Percentiles rank a stretch among this genome's conserved stretches.
phyloP scores from a whole-genome alignment of 495 filamentous ascomycete species.

The Cenococcum geophilum region DNA sequence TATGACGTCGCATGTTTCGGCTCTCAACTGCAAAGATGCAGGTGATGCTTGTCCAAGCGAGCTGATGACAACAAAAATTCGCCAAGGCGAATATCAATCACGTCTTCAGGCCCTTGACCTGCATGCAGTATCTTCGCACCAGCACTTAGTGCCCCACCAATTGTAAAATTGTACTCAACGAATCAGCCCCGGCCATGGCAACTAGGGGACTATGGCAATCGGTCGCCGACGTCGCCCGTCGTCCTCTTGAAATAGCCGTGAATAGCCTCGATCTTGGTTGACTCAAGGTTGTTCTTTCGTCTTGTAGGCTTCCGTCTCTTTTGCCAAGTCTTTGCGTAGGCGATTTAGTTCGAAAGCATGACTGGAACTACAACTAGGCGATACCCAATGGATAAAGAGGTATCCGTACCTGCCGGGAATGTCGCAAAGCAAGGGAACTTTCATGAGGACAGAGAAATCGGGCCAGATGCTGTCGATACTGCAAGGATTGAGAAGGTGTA shows the following conservation, averaged over 20 bases:
- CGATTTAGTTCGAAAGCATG: not conserved
- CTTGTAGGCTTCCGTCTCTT: not conserved
- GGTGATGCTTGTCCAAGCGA: not conserved
- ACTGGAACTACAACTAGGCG: slow-evolving; percentile 7
- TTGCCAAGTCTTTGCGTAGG: not conserved
- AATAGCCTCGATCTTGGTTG: slow-evolving; percentile 5
- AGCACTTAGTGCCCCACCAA: not conserved
- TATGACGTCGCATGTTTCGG: not conserved
- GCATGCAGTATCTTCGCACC: not conserved
- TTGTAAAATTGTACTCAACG: not conserved
- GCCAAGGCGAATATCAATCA: not conserved
- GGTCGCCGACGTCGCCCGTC: not conserved
- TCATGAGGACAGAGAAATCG: slow-evolving; percentile 37
- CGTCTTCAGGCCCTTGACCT: not conserved
- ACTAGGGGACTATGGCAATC: not conserved
- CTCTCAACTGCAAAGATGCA: not conserved
- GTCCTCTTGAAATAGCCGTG: not conserved
- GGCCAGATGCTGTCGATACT: slow-evolving; percentile 44
- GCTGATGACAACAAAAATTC: not conserved
- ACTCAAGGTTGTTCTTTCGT: not conserved
- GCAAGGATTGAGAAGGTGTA: slow-evolving; percentile 59
- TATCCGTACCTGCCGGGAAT: not conserved
- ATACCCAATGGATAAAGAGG: slow-evolving; percentile 10
- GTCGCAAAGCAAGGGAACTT: slow-evolving; percentile 20
- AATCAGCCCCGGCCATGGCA: not conserved